Evolutionary conservation across 345 rosid genomes (phyloP).

Genomic region (Salix dunnii): DNA sequence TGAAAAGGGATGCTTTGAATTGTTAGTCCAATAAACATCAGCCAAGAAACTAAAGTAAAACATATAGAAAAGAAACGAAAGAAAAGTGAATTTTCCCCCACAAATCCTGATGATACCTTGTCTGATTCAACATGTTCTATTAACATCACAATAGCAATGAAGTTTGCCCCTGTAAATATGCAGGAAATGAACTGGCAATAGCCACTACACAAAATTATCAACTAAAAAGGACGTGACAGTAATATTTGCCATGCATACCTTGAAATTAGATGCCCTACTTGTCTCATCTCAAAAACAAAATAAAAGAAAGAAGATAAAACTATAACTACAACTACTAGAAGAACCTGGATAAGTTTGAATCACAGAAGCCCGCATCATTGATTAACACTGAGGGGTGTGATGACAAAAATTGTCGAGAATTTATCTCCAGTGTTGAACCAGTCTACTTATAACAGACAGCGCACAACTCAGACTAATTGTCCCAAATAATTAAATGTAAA

Average conservation of each 20-base stretch:
- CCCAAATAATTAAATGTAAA: constrained; percentile 30
- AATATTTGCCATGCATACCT: constrained; percentile 20
- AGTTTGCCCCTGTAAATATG: constrained; percentile 60
- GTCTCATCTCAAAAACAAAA: constrained; percentile 15
- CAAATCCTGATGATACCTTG: constrained; percentile 61
- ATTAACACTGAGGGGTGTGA: constrained; percentile 26
- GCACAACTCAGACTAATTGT: constrained; percentile 32
- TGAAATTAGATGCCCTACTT: constrained; percentile 24
- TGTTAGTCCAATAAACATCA: constrained; percentile 12
- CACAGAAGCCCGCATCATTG: constrained; percentile 9
- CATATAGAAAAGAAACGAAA: constrained; percentile 15
- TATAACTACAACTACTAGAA: constrained; percentile 14
- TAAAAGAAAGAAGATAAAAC: neutral
- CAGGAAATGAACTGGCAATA: constrained; percentile 50
- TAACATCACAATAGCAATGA: constrained; percentile 57
- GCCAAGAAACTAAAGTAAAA: constrained; percentile 9
- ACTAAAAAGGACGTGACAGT: constrained; percentile 27
- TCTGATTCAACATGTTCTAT: constrained; percentile 49
- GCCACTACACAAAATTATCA: constrained; percentile 44
- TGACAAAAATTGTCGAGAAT: constrained; percentile 32
- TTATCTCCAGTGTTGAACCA: constrained; percentile 47
- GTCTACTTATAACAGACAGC: constrained; percentile 39
- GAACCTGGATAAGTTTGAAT: constrained; percentile 21
- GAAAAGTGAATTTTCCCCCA: constrained; percentile 37
- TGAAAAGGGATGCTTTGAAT: constrained; percentile 22